Evolutionary conservation across 176 grass and related monocot genomes (phyloP).

Genomic region (Bothriochloa decipiens): DNA sequence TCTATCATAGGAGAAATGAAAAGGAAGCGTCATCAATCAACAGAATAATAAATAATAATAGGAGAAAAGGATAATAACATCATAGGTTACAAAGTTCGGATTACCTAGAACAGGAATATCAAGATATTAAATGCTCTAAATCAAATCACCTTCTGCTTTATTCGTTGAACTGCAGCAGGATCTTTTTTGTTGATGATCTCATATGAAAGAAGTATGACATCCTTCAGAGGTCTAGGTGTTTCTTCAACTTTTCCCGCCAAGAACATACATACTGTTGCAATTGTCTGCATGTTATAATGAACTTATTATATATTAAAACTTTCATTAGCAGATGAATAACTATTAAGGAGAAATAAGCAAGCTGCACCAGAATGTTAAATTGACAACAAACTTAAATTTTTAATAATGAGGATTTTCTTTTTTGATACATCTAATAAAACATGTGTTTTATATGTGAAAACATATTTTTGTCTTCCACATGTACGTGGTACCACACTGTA

Average conservation of each 20-base stretch:
- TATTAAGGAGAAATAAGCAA: constrained; percentile 1
- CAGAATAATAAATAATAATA: not conserved
- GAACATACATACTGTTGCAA: constrained; percentile 98
- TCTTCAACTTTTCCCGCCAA: constrained; percentile 98
- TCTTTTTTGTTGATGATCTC: constrained; percentile 95
- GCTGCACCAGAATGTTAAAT: not conserved
- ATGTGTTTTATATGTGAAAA: not conserved
- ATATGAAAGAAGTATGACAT: constrained; percentile 95
- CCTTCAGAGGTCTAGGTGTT: constrained; percentile 89
- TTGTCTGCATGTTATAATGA: constrained; percentile 60
- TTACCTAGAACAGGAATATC: constrained; percentile 6
- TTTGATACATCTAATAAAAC: not conserved
- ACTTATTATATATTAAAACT: not conserved
- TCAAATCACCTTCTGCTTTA: constrained; percentile 81
- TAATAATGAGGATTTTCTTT: not conserved
- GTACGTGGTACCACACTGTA: not conserved
- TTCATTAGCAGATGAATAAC: constrained; percentile 14
- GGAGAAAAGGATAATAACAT: not conserved
- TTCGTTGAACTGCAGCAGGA: constrained; percentile 69
- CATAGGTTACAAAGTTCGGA: not conserved
- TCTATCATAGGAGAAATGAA: not conserved
- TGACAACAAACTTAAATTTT: not conserved
- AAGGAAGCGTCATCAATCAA: not conserved
- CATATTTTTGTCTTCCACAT: constrained; percentile 26
- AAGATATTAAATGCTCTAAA: constrained; percentile 9